Conservation (phyloP, 331 rosid species). For the Quercus tomentella region DNA sequence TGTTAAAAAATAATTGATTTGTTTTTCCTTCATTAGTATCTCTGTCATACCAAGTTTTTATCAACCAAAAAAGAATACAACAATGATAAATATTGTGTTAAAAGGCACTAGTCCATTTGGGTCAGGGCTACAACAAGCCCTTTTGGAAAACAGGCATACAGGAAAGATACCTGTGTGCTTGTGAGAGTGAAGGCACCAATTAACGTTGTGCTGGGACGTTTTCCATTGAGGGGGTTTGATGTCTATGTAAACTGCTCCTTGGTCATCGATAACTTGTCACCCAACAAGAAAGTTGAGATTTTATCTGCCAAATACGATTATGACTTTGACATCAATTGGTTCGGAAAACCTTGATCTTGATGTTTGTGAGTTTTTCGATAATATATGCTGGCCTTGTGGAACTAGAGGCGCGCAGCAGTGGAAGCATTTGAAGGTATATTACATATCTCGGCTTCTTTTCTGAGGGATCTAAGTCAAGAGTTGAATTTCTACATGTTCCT, state of each 20-base stretch:
- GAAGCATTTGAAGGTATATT: background rate
- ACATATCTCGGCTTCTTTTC: background rate
- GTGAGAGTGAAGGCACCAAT: slow-evolving; percentile 43
- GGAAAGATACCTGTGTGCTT: slow-evolving; percentile 43
- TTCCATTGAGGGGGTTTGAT: slow-evolving; percentile 11
- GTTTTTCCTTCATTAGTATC: background rate
- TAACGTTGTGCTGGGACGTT: slow-evolving; percentile 11
- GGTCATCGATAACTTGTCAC: slow-evolving; percentile 45
- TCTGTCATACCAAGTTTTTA: slow-evolving; percentile 32
- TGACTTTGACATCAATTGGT: background rate
- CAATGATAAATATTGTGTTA: slow-evolving; percentile 27
- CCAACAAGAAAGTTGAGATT: slow-evolving; percentile 32
- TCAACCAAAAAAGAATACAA: slow-evolving; percentile 42
- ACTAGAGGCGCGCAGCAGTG: background rate
- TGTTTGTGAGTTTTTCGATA: background rate
- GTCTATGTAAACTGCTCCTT: slow-evolving; percentile 42
- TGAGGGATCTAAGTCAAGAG: background rate
- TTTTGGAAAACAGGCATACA: slow-evolving; percentile 24
- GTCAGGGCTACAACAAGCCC: slow-evolving; percentile 14
- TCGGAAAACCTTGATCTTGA: background rate
- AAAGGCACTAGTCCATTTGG: slow-evolving; percentile 43
- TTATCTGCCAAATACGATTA: slow-evolving; percentile 31
- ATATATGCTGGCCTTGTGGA: background rate
- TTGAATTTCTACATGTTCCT: background rate
- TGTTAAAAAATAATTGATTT: background rate